Evolutionary conservation across 768 basidiomycete species (phyloP).

Genomic region (Pisolithus microcarpus): DNA sequence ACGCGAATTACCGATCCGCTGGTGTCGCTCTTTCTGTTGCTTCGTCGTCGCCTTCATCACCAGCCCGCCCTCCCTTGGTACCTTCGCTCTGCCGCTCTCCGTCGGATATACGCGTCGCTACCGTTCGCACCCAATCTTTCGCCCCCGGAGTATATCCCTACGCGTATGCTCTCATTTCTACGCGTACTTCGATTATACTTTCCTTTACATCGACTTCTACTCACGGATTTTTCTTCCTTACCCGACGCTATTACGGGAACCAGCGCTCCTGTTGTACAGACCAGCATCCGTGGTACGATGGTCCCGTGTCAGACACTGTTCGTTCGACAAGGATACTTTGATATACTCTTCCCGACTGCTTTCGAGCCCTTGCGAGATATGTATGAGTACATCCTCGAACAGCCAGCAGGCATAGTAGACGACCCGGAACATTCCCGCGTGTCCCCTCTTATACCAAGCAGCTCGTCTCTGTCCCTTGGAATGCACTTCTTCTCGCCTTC

Average conservation of each 20-base stretch:
- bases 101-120: conserved; percentile 58
- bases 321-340: conserved; percentile 93
- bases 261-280: conserved; percentile 92
- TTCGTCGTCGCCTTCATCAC: conserved; percentile 55
- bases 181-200: conserved; percentile 76
- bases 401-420: conserved; percentile 33
- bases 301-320: conserved; percentile 87
- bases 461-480: conserved; percentile 47
- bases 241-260: conserved; percentile 68
- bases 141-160: conserved; percentile 84
- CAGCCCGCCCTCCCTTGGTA: conserved; percentile 53
- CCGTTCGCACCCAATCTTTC: conserved; percentile 92
- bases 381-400: conserved; percentile 78
- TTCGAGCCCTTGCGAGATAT: conserved; percentile 81
- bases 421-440: conserved; percentile 30
- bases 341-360: conserved; percentile 97
- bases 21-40: conserved; percentile 66
- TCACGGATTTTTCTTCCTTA: conserved; percentile 86
- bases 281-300: conserved; percentile 74
- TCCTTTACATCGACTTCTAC: conserved; percentile 87
- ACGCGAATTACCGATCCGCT: conserved; percentile 80
- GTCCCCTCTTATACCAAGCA: conserved; percentile 46
- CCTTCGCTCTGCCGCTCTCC: conserved; percentile 46
- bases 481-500: conserved; percentile 62
- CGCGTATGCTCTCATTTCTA: conserved; percentile 79